These are phyloP conservation scores for Cercospora sojina DNA, from an alignment of 2,329 filamentous ascomycete species.

Conservation along the genomic window DNA sequence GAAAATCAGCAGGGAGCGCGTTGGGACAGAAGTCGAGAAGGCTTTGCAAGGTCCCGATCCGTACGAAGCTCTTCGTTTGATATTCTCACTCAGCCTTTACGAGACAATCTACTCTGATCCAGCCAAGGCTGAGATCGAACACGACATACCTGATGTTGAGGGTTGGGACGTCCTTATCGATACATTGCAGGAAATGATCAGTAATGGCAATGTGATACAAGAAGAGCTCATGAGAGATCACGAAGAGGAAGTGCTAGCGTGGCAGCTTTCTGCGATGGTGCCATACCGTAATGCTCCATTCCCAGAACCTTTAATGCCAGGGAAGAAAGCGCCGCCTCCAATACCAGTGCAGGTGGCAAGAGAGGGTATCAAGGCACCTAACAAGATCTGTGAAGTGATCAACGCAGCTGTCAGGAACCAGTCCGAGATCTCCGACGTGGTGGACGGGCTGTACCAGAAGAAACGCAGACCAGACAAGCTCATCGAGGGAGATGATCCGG, in stretches of 20 bases:
- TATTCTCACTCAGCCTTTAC: slow-evolving; percentile 68
- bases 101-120: slow-evolving; percentile 72
- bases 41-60: slow-evolving; percentile 77
- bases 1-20: slow-evolving; percentile 90
- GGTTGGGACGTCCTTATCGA: slow-evolving; percentile 66
- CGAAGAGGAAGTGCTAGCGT: slow-evolving; percentile 69
- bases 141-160: slow-evolving; percentile 56
- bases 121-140: slow-evolving; percentile 45
- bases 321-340: slow-evolving; percentile 56
- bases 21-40: slow-evolving; percentile 86
- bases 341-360: slow-evolving; percentile 64
- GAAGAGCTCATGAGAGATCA: slow-evolving; percentile 57
- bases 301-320: slow-evolving; percentile 41
- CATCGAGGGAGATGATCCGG: slow-evolving; percentile 44
- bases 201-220: slow-evolving; percentile 35
- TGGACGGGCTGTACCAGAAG: slow-evolving; percentile 52
- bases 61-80: slow-evolving; percentile 59
- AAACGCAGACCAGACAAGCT: slow-evolving; percentile 48
- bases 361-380: slow-evolving; percentile 77
- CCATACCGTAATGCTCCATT: slow-evolving; percentile 65
- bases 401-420: slow-evolving; percentile 63
- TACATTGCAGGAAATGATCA: slow-evolving; percentile 55
- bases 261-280: slow-evolving; percentile 71
- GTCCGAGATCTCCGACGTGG: slow-evolving; percentile 61
- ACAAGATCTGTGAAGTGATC: slow-evolving; percentile 69